Evolutionary conservation across 2,329 filamentous ascomycete genomes (phyloP).

Genomic region (Aspergillus proliferans): DNA sequence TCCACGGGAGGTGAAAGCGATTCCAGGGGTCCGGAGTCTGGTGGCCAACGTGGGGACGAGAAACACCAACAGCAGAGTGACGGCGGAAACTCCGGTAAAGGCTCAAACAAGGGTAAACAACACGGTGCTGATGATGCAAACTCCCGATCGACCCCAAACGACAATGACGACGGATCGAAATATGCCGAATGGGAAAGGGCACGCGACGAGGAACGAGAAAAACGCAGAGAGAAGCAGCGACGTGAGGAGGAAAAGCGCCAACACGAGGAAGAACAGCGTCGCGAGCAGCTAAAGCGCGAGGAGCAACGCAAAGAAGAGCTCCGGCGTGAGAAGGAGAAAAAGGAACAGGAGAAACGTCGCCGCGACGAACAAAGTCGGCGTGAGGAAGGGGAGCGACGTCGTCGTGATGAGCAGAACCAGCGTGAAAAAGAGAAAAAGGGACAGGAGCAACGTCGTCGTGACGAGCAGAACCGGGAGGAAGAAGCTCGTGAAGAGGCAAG

Average conservation of each 20-base stretch:
- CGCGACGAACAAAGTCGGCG: neutral
- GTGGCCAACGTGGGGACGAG: slow-evolving; percentile 11
- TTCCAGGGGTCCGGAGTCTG: slow-evolving; percentile 20
- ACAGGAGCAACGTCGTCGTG: too few relatives aligned
- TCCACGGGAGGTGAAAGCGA: slow-evolving; percentile 18
- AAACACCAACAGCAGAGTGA: slow-evolving; percentile 21
- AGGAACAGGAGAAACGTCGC: slow-evolving; percentile 1
- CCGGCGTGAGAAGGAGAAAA: neutral
- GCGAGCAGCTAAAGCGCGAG: too few relatives aligned
- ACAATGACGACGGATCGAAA: neutral
- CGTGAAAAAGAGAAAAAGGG: too few relatives aligned
- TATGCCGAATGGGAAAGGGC: slow-evolving; percentile 8
- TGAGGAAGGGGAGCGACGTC: too few relatives aligned
- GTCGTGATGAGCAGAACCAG: too few relatives aligned
- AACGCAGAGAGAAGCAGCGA: slow-evolving; percentile 19
- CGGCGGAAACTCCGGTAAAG: slow-evolving; percentile 25
- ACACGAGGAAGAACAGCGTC: slow-evolving; percentile 8
- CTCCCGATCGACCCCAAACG: neutral
- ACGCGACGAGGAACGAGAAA: slow-evolving; percentile 11
- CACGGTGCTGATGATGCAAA: slow-evolving; percentile 20
- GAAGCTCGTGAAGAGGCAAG: too few relatives aligned
- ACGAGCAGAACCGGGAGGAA: too few relatives aligned
- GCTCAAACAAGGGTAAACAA: slow-evolving; percentile 27
- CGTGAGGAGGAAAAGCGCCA: slow-evolving; percentile 23
- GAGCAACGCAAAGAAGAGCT: too few relatives aligned